These are phyloP conservation scores for Phytophthora melonis DNA, from an alignment of 352 stramenopile species.

Conservation along the genomic window DNA sequence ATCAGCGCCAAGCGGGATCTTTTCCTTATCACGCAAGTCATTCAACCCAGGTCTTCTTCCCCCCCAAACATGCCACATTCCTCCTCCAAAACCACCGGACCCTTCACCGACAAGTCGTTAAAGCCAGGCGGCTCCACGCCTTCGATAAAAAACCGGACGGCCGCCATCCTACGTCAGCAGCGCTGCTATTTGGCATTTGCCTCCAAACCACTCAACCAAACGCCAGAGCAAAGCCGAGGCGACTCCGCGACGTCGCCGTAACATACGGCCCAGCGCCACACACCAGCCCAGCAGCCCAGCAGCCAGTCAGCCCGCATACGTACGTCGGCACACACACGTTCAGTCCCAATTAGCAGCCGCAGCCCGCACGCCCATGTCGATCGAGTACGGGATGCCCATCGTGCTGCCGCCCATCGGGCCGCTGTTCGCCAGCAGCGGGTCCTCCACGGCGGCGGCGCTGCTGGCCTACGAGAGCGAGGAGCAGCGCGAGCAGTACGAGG, in stretches of 20 bases:
- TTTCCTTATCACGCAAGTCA: background rate
- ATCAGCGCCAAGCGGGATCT: conserved; percentile 30
- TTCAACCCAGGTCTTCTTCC: conserved; percentile 18
- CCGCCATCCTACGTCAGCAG: conserved; percentile 41
- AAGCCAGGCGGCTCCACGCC: conserved; percentile 16
- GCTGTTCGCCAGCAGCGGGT: conserved; percentile 46
- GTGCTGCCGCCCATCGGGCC: conserved; percentile 68
- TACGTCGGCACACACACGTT: too few relatives aligned
- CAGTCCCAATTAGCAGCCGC: too few relatives aligned
- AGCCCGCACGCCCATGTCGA: conserved; percentile 35
- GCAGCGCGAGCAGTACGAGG: conserved; percentile 42
- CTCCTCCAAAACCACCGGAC: background rate
- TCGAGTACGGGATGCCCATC: conserved; percentile 43
- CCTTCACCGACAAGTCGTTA: background rate
- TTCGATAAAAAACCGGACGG: conserved; percentile 39
- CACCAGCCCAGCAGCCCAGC: background rate
- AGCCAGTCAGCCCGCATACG: background rate
- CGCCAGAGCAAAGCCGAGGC: conserved; percentile 26
- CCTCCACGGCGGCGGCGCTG: conserved; percentile 3
- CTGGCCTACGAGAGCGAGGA: conserved; percentile 43
- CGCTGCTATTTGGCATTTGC: conserved; percentile 40
- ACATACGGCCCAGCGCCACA: background rate
- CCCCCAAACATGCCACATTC: background rate
- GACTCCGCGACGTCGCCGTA: background rate
- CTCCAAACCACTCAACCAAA: conserved; percentile 38